Evolutionary conservation across 1,139 yeast species (phyloP), one percentile per base, ranked within the genome.

Genomic region (Hyphopichia buzzinii): DNA sequence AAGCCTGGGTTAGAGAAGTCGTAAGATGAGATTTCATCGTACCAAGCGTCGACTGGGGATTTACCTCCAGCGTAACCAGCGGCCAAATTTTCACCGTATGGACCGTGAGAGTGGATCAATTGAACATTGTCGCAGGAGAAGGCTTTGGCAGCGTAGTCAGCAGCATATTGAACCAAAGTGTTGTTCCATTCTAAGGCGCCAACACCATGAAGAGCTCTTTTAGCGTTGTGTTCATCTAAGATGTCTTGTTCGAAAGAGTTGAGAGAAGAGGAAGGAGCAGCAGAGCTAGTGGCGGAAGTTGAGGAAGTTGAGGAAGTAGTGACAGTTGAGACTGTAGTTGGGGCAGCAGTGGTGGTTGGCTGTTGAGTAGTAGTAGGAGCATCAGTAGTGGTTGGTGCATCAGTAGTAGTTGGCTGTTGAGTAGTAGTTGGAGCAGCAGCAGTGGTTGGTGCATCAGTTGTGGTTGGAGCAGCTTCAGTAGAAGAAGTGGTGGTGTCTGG

Each of bases 11-110:
- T 55, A 33, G 43, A 39, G 62, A 50, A 78, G 57, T 73, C 59
- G 60, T 80, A 82, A 39, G 56, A 43, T n/a, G 50, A 40, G 47
- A 78, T 79, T 62, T 81, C 88, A 43, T 66, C 59, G 57, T 81
- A 81, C 88, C 88, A 81, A 25, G 81, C 78, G 42, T 77, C 79
- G 29, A 80, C 82, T 3, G 80, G 79, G 25, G 72, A 46, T 23
- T 57, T 67, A 8, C 74, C 70, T 10, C 76, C 72, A 23, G 55
- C 42, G 47, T 68, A 69, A 39, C 80, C 80, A 26, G 73, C 67
- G 27, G 83, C 82, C 50, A 79, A 67, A 59, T 79, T 79, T 54
- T 79, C 84, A 55, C 84, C 84, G 51, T 74, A 76, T 14, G 68
- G 67, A 13, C 79, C 78, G 27, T 66, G 57, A 33, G 79, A 64